A percentile compares a stretch with the other conserved stretches of the same genome.
Conservation (phyloP, 2,329 filamentous ascomycete genomes). For the Ophiocordyceps sinensis region DNA sequence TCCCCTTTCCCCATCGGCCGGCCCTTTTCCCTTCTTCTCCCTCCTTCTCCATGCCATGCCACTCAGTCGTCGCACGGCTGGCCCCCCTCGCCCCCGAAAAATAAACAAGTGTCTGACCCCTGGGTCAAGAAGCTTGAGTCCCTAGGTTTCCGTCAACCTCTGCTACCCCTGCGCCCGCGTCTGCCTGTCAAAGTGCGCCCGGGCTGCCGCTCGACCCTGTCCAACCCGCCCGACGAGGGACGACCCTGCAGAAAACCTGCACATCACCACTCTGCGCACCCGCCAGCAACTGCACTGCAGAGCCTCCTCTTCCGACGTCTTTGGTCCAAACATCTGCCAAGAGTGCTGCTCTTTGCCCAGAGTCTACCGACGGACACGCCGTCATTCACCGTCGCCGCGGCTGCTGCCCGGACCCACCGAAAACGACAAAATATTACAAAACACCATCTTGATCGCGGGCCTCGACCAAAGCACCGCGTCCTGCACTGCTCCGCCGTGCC, state of each 20-base stretch:
- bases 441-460: neutral
- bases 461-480: neutral
- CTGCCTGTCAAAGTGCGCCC: slow-evolving; percentile 1
- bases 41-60: neutral
- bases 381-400: too few species aligned
- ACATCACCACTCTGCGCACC: slow-evolving; percentile 1
- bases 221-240: slow-evolving; percentile 2
- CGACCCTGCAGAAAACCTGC: slow-evolving; percentile 3
- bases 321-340: neutral
- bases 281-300: neutral
- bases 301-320: neutral
- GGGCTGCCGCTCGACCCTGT: slow-evolving; percentile 2
- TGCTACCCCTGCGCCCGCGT: slow-evolving; percentile 1
- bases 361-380: too few species aligned
- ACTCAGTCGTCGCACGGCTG: neutral
- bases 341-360: too few species aligned
- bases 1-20: neutral
- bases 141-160: neutral
- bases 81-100: neutral
- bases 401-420: too few species aligned
- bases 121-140: neutral
- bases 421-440: too few species aligned
- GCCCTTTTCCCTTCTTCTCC: neutral
- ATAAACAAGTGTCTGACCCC: slow-evolving; percentile 1
- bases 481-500: too few species aligned